Percentiles rank a stretch among this genome's conserved stretches.
phyloP scores from a whole-genome alignment of 2,329 filamentous ascomycete species.

The Pezizomycotina sp. region DNA sequence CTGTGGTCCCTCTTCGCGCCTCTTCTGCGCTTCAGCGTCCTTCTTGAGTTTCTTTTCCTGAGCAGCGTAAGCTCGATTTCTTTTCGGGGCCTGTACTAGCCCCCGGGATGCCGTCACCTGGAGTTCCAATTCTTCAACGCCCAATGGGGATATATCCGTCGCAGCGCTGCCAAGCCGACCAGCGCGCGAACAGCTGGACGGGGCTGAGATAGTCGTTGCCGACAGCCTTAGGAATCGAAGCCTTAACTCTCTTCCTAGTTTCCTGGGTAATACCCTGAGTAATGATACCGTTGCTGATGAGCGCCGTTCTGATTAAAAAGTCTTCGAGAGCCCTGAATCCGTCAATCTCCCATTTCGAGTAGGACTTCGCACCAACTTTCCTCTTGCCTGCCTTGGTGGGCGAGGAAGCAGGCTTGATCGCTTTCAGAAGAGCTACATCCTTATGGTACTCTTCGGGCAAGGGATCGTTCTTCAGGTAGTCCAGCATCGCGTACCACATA shows the following conservation, averaged over 20 bases:
- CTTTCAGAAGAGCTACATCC: constrained; percentile 37
- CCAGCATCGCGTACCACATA: constrained; percentile 50
- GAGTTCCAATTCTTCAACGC: constrained; percentile 36
- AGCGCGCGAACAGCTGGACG: constrained; percentile 44
- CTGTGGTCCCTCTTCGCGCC: no score
- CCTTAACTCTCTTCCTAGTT: constrained; percentile 42
- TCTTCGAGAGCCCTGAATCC: constrained; percentile 23
- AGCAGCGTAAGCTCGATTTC: constrained; percentile 1
- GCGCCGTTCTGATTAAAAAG: constrained; percentile 22
- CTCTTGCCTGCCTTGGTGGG: constrained; percentile 43
- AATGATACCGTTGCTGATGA: constrained; percentile 23
- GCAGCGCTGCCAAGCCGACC: constrained; percentile 51
- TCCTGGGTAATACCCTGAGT: constrained; percentile 42
- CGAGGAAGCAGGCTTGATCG: constrained; percentile 39
- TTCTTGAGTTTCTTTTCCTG: constrained; percentile 8
- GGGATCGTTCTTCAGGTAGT: constrained; percentile 47
- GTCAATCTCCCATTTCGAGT: constrained; percentile 23
- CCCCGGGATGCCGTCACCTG: constrained; percentile 31
- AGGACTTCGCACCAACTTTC: constrained; percentile 42
- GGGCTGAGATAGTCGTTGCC: constrained; percentile 46
- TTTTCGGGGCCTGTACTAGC: no score
- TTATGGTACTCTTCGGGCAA: constrained; percentile 41
- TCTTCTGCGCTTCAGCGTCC: constrained; percentile 4
- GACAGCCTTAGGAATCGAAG: constrained; percentile 45
- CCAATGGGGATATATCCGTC: constrained; percentile 48